Evolutionary conservation across 2,329 filamentous ascomycete genomes (phyloP), one percentile per base, ranked within the genome.

Genomic region (Leptographium lundbergii): DNA sequence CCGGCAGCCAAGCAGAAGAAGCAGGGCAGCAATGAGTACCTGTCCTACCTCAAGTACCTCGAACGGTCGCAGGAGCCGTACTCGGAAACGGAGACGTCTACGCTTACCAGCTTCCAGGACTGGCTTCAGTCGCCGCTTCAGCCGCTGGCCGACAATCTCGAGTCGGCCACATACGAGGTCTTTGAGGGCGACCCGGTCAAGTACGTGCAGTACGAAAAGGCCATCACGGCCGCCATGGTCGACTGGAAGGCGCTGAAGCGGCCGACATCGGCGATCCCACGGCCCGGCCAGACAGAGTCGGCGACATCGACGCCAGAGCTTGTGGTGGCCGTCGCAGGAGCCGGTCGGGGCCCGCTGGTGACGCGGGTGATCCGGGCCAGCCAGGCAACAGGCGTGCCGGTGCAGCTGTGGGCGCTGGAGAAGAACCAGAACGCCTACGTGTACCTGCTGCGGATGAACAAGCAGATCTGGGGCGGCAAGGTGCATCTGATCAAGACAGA

Each of bases 341-440:
- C 95, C 17, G 94, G 94, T 14, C 85, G 95, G 62, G 95, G 94
- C 0, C 94, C 94, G 4, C 79, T 99, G 1, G 91, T 99, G 17
- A 94, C 90, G 1, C 83, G 94, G 55, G 90, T 90, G 1, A 75
- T 99, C 29, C 84, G 84, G 61, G 95, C 94, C 14, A 92, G 90
- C 66, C 79, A 85, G 62, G 79, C 77, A 19, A 87, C 90, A 1
- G 86, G 86, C 1, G 86, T 96, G 4, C 77, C 84, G 24, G 87
- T 97, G 56, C 85, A 91, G 65, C 81, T 95, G 53, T 97, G 91
- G 85, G 94, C 89, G 0, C 84, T 99, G 4, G 94, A 99, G 73
- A 99, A 99, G 79, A 99, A 99, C 72, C 94, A 90, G 4, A 97
- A 99, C 68, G 94, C 94, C 0, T 97, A 92, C 69, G 91, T 99